Percentiles rank a stretch among this genome's conserved stretches.
phyloP scores from a whole-genome alignment of 306 rosid genomes.

The Pyrus bretschneideri region DNA sequence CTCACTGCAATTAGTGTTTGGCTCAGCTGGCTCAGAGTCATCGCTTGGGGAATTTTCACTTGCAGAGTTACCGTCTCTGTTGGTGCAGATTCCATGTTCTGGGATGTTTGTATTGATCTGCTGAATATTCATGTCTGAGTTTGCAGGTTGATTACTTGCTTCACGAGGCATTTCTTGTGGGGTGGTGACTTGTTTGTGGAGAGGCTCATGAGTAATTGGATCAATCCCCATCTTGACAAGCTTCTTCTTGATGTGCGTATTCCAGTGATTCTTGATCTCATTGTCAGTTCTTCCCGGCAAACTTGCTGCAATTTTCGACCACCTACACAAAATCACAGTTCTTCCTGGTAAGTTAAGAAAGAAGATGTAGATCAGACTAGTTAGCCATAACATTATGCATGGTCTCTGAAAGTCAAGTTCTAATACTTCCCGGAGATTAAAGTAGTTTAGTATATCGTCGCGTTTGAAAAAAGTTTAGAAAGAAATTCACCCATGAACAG shows the following conservation, averaged over 20 bases:
- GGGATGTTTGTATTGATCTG: background rate
- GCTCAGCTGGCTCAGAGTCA: slow-evolving; percentile 17
- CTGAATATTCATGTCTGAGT: background rate
- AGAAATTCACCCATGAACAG: background rate
- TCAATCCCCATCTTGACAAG: slow-evolving; percentile 78
- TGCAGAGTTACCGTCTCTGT: background rate
- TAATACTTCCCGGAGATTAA: too few relatives aligned
- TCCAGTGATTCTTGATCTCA: slow-evolving; percentile 91
- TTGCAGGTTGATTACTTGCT: background rate
- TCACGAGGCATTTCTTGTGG: slow-evolving; percentile 2
- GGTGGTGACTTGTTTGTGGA: slow-evolving; percentile 7
- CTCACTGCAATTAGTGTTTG: background rate
- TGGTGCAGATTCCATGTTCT: background rate
- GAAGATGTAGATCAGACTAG: background rate
- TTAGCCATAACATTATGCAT: background rate
- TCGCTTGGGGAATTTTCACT: slow-evolving; percentile 11
- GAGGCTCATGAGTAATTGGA: slow-evolving; percentile 73
- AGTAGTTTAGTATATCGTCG: background rate
- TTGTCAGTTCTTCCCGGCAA: slow-evolving; percentile 88
- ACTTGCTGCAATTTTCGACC: slow-evolving; percentile 88
- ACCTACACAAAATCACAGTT: slow-evolving; percentile 24
- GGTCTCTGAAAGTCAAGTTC: too few relatives aligned
- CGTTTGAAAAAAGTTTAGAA: background rate
- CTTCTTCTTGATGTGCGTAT: slow-evolving; percentile 80
- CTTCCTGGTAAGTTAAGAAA: too few relatives aligned